Evolutionary conservation across 495 filamentous ascomycete species (phyloP).

Genomic region (Penicillium cosmopolitanum): DNA sequence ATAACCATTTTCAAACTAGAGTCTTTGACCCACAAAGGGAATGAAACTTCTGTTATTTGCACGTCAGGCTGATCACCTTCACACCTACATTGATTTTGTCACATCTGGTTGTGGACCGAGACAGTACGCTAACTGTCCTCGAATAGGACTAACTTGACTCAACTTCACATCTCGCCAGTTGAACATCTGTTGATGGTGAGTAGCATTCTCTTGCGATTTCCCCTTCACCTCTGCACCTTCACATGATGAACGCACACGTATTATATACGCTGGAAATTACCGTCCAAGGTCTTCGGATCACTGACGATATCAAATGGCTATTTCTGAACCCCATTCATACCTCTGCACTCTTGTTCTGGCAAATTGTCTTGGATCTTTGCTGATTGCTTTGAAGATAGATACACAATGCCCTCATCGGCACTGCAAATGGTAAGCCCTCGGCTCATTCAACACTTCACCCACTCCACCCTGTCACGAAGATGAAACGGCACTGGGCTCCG

Average conservation of each 20-base stretch:
- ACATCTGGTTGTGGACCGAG: constrained; percentile 17
- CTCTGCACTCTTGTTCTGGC: constrained; percentile 17
- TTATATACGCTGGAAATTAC: constrained; percentile 99
- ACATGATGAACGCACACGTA: constrained; percentile 73
- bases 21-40: constrained; percentile 92
- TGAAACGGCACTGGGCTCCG: constrained; percentile 99
- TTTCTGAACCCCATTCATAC: constrained; percentile 63
- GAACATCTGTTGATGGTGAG: constrained; percentile 29
- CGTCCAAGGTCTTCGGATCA: constrained; percentile 80
- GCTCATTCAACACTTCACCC: constrained; percentile 8
- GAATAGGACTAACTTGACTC: constrained; percentile 24
- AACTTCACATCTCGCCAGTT: constrained; percentile 1
- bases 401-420: background rate
- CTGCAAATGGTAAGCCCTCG: constrained; percentile 36
- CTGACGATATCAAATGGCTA: constrained; percentile 89
- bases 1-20: constrained; percentile 96
- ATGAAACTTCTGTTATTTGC: constrained; percentile 92
- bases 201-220: constrained; percentile 9
- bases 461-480: constrained; percentile 59
- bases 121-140: constrained; percentile 35
- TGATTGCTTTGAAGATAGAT: constrained; percentile 35
- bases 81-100: constrained; percentile 20
- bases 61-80: constrained; percentile 94
- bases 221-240: constrained; percentile 8
- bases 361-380: constrained; percentile 17